Conservation (phyloP, 768 basidiomycete genomes). For the Boletales sp. region DNA sequence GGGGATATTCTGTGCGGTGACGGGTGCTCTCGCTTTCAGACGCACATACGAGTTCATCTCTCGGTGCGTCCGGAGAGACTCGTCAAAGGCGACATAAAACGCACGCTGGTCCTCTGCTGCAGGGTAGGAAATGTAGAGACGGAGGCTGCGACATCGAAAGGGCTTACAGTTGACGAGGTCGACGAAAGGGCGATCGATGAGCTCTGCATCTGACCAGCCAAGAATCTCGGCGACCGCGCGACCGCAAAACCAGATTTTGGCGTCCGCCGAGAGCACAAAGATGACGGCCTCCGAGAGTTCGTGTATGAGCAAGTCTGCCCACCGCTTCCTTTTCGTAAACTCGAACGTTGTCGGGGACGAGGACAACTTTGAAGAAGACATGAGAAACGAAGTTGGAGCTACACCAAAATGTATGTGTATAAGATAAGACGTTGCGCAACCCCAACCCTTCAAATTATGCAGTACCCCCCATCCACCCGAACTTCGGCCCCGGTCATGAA, state of each 20-base stretch:
- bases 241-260: conserved; percentile 67
- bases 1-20: conserved; percentile 20
- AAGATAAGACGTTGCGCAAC: conserved; percentile 24
- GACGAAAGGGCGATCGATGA: conserved; percentile 63
- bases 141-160: not conserved
- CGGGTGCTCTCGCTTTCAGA: conserved; percentile 47
- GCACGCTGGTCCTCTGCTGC: conserved; percentile 54
- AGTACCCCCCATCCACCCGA: conserved; percentile 89
- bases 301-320: conserved; percentile 76
- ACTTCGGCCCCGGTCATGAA: conserved; percentile 89
- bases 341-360: conserved; percentile 48
- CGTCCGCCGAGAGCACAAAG: conserved; percentile 61
- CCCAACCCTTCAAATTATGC: conserved; percentile 44
- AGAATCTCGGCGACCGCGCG: conserved; percentile 65
- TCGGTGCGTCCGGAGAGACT: conserved; percentile 45
- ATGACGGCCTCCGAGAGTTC: conserved; percentile 74
- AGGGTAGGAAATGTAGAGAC: conserved; percentile 1
- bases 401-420: not conserved
- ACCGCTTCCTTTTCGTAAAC: conserved; percentile 83
- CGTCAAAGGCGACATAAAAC: conserved; percentile 48
- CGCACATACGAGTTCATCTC: conserved; percentile 60
- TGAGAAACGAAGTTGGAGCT: not conserved
- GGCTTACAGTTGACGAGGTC: conserved; percentile 63
- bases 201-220: conserved; percentile 72
- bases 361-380: conserved; percentile 15